Conservation (phyloP, 129 eudicot species). For the Sambucus nigra region DNA sequence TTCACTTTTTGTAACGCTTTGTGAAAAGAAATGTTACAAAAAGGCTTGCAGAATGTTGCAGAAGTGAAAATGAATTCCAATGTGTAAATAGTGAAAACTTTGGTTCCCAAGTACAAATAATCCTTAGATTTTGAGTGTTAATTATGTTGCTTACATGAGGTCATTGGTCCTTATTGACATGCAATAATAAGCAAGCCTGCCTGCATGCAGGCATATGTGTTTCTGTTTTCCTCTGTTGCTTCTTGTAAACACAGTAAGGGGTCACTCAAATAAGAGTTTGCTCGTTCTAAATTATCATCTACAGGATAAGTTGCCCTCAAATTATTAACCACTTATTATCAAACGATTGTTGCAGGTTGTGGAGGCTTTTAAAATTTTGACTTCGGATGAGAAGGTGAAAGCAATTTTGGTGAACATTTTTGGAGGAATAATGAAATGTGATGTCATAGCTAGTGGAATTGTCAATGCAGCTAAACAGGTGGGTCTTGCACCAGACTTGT, state of each 20-base stretch:
- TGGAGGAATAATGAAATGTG: slow-evolving; percentile 99
- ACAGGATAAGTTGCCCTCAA: neutral
- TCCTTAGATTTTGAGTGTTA: neutral
- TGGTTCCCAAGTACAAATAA: no score
- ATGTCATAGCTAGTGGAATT: slow-evolving; percentile 93
- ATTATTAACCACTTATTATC: neutral
- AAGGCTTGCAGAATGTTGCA: no score
- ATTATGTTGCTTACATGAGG: slow-evolving; percentile 3
- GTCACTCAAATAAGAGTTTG: neutral
- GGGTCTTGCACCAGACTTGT: slow-evolving; percentile 8
- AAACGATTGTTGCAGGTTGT: slow-evolving; percentile 46
- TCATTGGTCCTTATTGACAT: neutral
- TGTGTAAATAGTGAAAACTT: no score
- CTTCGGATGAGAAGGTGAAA: slow-evolving; percentile 94
- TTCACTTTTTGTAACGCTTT: no score
- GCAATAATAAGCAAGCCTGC: slow-evolving; percentile 2
- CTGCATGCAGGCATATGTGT: no score
- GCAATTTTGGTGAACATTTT: slow-evolving; percentile 92
- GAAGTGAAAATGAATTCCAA: no score
- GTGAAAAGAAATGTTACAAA: no score
- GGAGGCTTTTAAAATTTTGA: slow-evolving; percentile 94
- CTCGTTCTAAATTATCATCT: neutral
- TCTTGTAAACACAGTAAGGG: no score
- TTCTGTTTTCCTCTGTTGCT: no score
- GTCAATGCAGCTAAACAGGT: slow-evolving; percentile 97